Percentiles rank a stretch among this genome's conserved stretches.
Conservation (phyloP, 371 early-diverging fungal species). For the Nosema muscidifuracis region DNA sequence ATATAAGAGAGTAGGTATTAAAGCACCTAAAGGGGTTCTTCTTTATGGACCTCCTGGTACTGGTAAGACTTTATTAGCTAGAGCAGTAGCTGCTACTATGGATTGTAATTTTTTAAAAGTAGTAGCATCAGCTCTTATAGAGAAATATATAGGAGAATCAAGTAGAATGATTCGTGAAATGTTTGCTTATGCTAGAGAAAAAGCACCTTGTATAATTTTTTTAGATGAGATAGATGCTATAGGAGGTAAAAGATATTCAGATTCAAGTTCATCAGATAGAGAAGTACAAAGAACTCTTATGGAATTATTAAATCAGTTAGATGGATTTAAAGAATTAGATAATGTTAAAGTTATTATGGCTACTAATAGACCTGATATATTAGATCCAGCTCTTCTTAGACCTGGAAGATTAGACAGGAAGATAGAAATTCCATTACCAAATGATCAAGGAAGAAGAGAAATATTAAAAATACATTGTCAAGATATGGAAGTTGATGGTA, state of each 20-base stretch:
- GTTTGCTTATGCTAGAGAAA: constrained; percentile 96
- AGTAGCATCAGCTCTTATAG: constrained; percentile 90
- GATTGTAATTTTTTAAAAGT: constrained; percentile 93
- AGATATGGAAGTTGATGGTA: constrained; percentile 83
- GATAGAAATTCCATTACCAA: constrained; percentile 95
- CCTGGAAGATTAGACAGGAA: constrained; percentile 95
- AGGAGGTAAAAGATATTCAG: constrained; percentile 94
- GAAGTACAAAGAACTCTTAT: constrained; percentile 98
- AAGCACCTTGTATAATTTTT: constrained; percentile 99
- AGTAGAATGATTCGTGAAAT: constrained; percentile 90
- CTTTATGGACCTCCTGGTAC: constrained; percentile 97
- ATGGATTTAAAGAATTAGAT: constrained; percentile 94
- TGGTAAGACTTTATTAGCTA: constrained; percentile 73
- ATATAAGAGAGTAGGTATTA: constrained; percentile 90
- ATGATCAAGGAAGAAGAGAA: constrained; percentile 78
- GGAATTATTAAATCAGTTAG: constrained; percentile 98
- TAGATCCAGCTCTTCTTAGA: constrained; percentile 92
- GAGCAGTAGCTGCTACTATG: constrained; percentile 88
- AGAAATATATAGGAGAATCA: constrained; percentile 97
- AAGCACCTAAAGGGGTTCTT: constrained; percentile 92
- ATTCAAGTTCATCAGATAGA: constrained; percentile 95
- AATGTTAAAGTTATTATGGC: constrained; percentile 98
- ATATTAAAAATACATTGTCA: constrained; percentile 91
- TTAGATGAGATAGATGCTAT: constrained; percentile 99
- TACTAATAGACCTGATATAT: constrained; percentile 94